phyloP scores from a whole-genome alignment of 2,329 filamentous ascomycete species.

The Penicillium sp. region DNA sequence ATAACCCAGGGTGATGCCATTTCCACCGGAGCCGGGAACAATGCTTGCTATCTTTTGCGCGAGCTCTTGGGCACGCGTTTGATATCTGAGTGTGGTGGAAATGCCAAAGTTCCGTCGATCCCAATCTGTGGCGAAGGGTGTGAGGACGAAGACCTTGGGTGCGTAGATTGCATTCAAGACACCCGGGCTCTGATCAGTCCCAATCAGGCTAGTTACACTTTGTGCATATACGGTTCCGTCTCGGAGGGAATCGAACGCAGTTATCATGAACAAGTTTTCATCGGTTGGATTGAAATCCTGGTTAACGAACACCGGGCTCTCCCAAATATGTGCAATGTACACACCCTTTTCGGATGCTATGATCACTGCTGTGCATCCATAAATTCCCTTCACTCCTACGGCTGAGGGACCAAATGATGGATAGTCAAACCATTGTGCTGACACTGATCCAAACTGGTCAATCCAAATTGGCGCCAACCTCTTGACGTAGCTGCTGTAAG shows the following conservation, averaged over 20 bases:
- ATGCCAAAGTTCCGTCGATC: background rate
- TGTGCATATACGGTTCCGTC: background rate
- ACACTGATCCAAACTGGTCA: background rate
- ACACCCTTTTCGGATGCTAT: constrained; percentile 4
- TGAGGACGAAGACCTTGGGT: constrained; percentile 3
- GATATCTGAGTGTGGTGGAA: constrained; percentile 1
- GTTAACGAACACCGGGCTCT: background rate
- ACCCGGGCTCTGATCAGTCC: background rate
- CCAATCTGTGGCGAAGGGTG: background rate
- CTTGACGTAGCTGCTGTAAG: background rate
- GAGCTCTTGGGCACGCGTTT: background rate
- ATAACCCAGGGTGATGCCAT: background rate
- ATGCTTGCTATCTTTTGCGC: background rate
- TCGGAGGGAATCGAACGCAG: background rate
- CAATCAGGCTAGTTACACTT: background rate
- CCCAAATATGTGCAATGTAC: constrained; percentile 4
- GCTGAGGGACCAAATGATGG: background rate
- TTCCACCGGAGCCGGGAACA: background rate
- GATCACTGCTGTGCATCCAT: background rate
- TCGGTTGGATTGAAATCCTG: background rate
- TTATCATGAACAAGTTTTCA: background rate
- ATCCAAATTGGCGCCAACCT: background rate
- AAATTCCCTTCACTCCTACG: background rate
- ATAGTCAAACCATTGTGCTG: constrained; percentile 3
- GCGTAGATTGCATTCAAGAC: constrained; percentile 3